Evolutionary conservation across 169 alveolate species (phyloP).

Genomic region (Cryptosporidium ryanae): DNA sequence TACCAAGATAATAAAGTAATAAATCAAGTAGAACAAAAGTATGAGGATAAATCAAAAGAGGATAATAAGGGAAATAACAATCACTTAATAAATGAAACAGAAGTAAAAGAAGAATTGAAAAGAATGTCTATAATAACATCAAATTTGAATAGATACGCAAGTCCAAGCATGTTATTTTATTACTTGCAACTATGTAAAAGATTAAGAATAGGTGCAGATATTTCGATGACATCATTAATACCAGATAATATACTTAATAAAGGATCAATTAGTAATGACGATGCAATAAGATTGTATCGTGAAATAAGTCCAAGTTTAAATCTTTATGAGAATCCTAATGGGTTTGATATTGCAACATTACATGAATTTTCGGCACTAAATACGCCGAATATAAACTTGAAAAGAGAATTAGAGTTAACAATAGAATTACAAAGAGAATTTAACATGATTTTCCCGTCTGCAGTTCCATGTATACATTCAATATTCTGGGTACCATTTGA

Average conservation of each 20-base stretch:
- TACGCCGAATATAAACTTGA: slow-evolving; percentile 63
- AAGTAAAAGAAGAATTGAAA: slow-evolving; percentile 31
- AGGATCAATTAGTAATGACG: slow-evolving; percentile 43
- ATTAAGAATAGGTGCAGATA: slow-evolving; percentile 44
- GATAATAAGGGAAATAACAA: neutral
- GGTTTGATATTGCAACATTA: slow-evolving; percentile 67
- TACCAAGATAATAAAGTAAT: neutral
- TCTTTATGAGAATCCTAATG: slow-evolving; percentile 61
- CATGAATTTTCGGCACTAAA: slow-evolving; percentile 72
- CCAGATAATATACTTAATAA: slow-evolving; percentile 52
- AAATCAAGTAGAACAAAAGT: neutral
- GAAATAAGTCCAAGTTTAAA: slow-evolving; percentile 70
- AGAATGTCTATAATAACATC: slow-evolving; percentile 34
- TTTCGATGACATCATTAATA: slow-evolving; percentile 62
- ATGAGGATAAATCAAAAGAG: too few relatives aligned
- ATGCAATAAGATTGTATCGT: slow-evolving; percentile 60
- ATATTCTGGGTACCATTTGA: slow-evolving; percentile 71
- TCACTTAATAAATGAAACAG: slow-evolving; percentile 1
- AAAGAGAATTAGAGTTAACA: slow-evolving; percentile 60
- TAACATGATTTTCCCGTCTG: slow-evolving; percentile 68
- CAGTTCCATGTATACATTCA: slow-evolving; percentile 72
- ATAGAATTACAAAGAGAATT: slow-evolving; percentile 67
- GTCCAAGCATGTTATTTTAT: slow-evolving; percentile 73
- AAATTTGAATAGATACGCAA: slow-evolving; percentile 71
- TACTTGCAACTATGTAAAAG: slow-evolving; percentile 66